Base-by-base conservation (phyloP, 441 rosid genomes). In the Dalechampia spathulata region DNA sequence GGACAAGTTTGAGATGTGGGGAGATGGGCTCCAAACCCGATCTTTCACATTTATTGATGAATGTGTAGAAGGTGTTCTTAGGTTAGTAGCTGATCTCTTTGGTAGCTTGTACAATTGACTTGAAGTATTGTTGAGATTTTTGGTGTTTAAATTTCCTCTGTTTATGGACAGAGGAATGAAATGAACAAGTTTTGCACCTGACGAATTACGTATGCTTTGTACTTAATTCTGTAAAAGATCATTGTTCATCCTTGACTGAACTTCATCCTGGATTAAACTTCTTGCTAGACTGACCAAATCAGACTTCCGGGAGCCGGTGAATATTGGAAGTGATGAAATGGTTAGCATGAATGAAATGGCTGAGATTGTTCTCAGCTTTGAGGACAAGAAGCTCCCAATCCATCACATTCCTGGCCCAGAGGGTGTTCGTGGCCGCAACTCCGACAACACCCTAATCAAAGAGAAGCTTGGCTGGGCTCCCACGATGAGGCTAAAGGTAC, bases 331-430 rank as follows among this genome's bases (percentile, higher is more conserved):
- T 21, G 98, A 92, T 74, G 98, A 89, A 83, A 86, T 86, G 96
- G 98, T 92, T 49, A 86, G 98, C 85, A 92, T 92, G 98, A 92
- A 92, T 51, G 96, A 83, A 73, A 88, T 92, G 96, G 97, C 98
- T 15, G 96, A 86, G 82, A 89, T 85, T 64, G 90, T 92, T 65
- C 94, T 92, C 13, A 70, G 96, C 67, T 86, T 92, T 57, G 97
- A 86, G 52, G 64, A 85, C 60, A 86, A 73, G 79, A 85, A 78
- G 65, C 94, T 86, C 37, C 90, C 95, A 12, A 80, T 86, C 65
- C 94, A 89, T 40, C 95, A 89, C 79, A 89, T 92, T 54, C 98
- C 98, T 44, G 94, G 98, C 1, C 98, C 98, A 1, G 98, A 86
- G 71, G 98, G 98, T 55, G 96, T 92, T 14, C 95, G 98, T 54